Percentiles rank a stretch among this genome's conserved stretches.
Evolutionary conservation across 2,329 filamentous ascomycete species (phyloP).

Genomic region (Periconia sp.): DNA sequence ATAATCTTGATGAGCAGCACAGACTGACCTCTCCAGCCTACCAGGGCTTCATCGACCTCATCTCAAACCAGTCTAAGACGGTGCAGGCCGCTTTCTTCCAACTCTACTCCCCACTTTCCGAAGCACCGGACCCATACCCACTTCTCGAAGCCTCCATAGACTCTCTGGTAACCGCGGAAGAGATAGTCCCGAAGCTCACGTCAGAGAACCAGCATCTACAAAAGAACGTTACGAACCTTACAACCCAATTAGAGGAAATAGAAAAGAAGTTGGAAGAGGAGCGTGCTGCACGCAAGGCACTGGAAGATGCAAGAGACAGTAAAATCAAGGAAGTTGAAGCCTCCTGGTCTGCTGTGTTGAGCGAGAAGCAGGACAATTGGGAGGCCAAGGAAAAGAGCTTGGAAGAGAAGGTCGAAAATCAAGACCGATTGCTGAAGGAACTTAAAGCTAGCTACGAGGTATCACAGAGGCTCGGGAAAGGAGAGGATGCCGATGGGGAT

Average conservation of each 20-base stretch:
- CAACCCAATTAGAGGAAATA: conserved; percentile 77
- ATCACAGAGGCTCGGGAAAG: conserved; percentile 80
- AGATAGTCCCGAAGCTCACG: conserved; percentile 86
- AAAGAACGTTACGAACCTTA: conserved; percentile 72
- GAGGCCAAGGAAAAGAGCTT: conserved; percentile 85
- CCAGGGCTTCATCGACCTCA: conserved; percentile 93
- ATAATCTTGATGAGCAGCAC: background rate
- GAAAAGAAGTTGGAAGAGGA: conserved; percentile 82
- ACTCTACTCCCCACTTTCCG: conserved; percentile 88
- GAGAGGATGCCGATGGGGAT: conserved; percentile 64
- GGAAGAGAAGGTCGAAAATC: conserved; percentile 92
- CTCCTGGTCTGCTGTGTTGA: conserved; percentile 85
- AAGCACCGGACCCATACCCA: conserved; percentile 95
- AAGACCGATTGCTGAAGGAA: conserved; percentile 88
- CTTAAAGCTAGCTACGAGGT: conserved; percentile 98
- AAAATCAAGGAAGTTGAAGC: conserved; percentile 87
- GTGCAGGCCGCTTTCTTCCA: conserved; percentile 92
- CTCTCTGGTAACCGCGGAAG: conserved; percentile 86
- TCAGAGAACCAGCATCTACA: conserved; percentile 88
- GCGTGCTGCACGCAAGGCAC: conserved; percentile 67
- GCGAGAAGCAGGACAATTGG: conserved; percentile 97
- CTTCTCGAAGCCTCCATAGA: conserved; percentile 95
- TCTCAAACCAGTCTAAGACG: conserved; percentile 94
- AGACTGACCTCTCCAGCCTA: conserved; percentile 66
- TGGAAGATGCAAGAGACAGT: conserved; percentile 75